Percentiles rank a stretch among this genome's conserved stretches.
Evolutionary conservation across 257 asterid species (phyloP).

Genomic region (Plantago major): DNA sequence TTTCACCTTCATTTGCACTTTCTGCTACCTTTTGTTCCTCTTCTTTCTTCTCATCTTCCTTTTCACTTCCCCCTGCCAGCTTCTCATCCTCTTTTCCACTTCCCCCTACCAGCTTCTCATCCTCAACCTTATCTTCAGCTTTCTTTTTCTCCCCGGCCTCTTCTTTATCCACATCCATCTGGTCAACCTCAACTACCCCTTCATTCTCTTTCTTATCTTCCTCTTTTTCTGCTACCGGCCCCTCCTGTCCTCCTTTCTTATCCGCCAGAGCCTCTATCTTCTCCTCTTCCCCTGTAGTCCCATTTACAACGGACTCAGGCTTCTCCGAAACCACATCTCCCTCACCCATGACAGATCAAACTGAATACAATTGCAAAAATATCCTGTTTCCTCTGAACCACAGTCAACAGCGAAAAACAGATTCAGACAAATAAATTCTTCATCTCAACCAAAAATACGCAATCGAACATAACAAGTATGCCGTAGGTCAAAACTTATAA

Average conservation of each 20-base stretch:
- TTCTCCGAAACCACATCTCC: conserved; percentile 45
- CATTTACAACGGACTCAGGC: conserved; percentile 40
- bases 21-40: conserved; percentile 15
- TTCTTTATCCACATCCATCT: conserved; percentile 46
- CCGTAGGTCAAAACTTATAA: background rate
- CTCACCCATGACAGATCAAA: conserved; percentile 49
- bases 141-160: conserved; percentile 25
- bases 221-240: conserved; percentile 25
- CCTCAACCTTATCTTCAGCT: conserved; percentile 18
- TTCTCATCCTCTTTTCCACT: conserved; percentile 12
- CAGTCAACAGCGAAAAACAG: background rate
- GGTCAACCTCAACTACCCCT: conserved; percentile 26
- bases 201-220: conserved; percentile 25
- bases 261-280: conserved; percentile 22
- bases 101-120: conserved; percentile 20
- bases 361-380: background rate
- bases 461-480: background rate
- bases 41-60: conserved; percentile 21
- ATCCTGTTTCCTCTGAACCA: background rate
- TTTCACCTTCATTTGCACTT: conserved; percentile 19
- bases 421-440: background rate
- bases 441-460: background rate
- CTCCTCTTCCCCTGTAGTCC: conserved; percentile 29
- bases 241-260: conserved; percentile 21
- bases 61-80: conserved; percentile 4